Base-by-base conservation (phyloP, 345 rosid species). In the Pistacia vera region DNA sequence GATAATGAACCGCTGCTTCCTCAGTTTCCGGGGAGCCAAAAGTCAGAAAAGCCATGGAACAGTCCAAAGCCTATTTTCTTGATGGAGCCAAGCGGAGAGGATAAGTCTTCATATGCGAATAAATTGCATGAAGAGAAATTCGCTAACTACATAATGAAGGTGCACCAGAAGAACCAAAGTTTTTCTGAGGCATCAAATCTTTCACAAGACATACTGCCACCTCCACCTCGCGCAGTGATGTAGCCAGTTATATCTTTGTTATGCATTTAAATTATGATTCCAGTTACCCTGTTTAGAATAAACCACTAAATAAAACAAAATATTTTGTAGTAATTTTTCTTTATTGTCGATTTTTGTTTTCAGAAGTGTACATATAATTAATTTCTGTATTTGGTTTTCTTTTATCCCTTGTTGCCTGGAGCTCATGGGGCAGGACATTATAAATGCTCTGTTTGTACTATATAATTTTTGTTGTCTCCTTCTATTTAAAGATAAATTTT, bases 81-180 rank as follows among this genome's bases (percentile, higher is more conserved):
- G 82, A 81, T 80, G 83, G 81, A 84, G 80, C 85, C 87, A 4
- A 16, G 20, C 60, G 75, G 33, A 36, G 78, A 72, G 74, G 48
- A 72, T 30, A 75, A 73, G 66, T 65, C 86, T 16, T 44, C 75
- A 10, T 69, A 44, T 54, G 69, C 75, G 71, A 59, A 44, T 41
- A 63, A 70, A 68, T 16, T 57, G 64, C 82, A 10, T 0, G 68
- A 55, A 36, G 81, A 68, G 51, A 71, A 75, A 73, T 78, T 75
- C 30, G 33, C 83, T 49, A 79, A 71, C 5, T 88, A 79, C 73
- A 85, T 90, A 64, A 69, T 48, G 55, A 86, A 78, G 84, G 86
- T 88, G 28, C 91, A 84, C 73, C 69, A 61, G 81, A 90, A 84
- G 87, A 84, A 86, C 68, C 71, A 11, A 0, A 63, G 78, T 57